Evolutionary conservation across 2,329 filamentous ascomycete species (phyloP).

Genomic region (Zasmidium citrigriseum): DNA sequence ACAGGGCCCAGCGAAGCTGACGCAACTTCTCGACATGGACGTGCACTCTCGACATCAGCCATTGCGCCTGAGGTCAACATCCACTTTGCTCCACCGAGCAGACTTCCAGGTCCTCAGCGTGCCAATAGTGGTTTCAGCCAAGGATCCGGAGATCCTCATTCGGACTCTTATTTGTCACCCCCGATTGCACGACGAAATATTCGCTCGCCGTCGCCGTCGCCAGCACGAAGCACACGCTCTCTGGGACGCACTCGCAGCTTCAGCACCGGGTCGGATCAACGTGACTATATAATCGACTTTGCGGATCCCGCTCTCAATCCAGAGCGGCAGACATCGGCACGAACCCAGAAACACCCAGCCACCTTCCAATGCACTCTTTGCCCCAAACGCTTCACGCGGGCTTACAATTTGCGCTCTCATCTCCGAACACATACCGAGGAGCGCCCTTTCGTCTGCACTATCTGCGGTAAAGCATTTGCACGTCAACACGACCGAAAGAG

Average conservation of each 20-base stretch:
- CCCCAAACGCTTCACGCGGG: conserved; percentile 92
- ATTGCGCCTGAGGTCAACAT: conserved; percentile 89
- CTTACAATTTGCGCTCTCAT: conserved; percentile 95
- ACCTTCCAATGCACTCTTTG: conserved; percentile 95
- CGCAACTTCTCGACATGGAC: neutral
- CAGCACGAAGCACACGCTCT: conserved; percentile 32
- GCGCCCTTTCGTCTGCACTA: conserved; percentile 92
- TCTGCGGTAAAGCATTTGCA: conserved; percentile 96
- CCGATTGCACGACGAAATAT: conserved; percentile 33
- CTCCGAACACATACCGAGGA: conserved; percentile 97
- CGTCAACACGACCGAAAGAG: conserved; percentile 96
- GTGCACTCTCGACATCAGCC: neutral
- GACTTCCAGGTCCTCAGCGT: conserved; percentile 34
- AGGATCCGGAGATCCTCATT: conserved; percentile 2
- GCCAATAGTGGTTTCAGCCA: neutral
- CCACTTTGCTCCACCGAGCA: conserved; percentile 77
- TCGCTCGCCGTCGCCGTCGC: conserved; percentile 47
- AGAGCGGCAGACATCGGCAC: conserved; percentile 63
- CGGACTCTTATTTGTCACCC: conserved; percentile 44
- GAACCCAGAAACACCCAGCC: conserved; percentile 95
- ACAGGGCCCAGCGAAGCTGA: neutral
- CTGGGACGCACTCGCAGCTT: conserved; percentile 48
- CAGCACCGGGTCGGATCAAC: conserved; percentile 57
- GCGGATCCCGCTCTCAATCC: conserved; percentile 74
- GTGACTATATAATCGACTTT: conserved; percentile 81